phyloP scores from a whole-genome alignment of 129 eudicot genomes.

The Chrysanthemum lavandulifolium region DNA sequence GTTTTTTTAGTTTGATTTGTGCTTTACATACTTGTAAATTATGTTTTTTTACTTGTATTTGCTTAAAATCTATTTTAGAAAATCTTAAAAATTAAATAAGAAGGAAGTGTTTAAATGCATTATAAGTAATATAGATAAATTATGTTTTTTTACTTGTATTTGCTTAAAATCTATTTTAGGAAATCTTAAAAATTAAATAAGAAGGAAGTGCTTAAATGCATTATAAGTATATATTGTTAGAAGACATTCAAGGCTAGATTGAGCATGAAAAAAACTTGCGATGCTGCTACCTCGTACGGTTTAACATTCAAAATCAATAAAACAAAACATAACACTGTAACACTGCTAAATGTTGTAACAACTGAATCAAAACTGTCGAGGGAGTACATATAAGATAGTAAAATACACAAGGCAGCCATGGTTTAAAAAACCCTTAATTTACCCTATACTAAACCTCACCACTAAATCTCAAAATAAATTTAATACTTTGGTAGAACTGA shows the following conservation, averaged over 20 bases:
- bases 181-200: too few relatives aligned
- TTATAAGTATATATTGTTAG: neutral
- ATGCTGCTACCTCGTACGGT: too few relatives aligned
- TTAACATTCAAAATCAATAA: neutral
- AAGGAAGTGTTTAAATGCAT: too few relatives aligned
- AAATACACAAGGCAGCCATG: conserved; percentile 15
- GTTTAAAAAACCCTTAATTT: conserved; percentile 18
- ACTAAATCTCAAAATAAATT: conserved; percentile 19
- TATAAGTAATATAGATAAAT: too few relatives aligned
- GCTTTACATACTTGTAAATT: too few relatives aligned
- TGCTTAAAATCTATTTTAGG: too few relatives aligned
- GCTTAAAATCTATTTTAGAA: too few relatives aligned
- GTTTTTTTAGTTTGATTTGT: too few relatives aligned
- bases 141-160: too few relatives aligned
- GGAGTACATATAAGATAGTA: neutral
- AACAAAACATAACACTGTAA: neutral
- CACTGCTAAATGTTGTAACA: neutral
- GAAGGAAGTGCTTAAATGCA: too few relatives aligned
- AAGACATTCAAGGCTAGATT: neutral
- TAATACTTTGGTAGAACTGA: conserved; percentile 11
- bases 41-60: too few relatives aligned
- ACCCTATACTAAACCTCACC: conserved; percentile 21
- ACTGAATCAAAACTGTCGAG: neutral
- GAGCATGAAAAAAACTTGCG: neutral
- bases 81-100: too few relatives aligned